Conservation (phyloP, 805 yeast genomes). For the Cyberlindnera bimundalis region DNA sequence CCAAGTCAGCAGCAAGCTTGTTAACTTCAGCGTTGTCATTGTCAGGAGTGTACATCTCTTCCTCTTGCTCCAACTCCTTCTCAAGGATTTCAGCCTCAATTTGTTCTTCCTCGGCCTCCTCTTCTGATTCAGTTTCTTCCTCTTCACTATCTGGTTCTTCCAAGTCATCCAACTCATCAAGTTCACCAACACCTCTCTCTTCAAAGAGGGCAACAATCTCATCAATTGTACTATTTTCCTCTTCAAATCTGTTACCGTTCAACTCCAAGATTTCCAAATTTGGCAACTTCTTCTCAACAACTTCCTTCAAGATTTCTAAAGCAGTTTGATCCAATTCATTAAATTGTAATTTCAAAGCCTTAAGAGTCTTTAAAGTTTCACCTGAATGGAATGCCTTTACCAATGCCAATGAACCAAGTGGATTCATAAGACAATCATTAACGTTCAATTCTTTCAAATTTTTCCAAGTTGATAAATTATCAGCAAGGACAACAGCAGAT, state of each 20-base stretch:
- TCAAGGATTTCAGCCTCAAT: slow-evolving; percentile 30
- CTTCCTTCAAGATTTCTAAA: slow-evolving; percentile 53
- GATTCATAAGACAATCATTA: slow-evolving; percentile 84
- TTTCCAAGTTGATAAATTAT: slow-evolving; percentile 59
- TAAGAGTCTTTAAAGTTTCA: slow-evolving; percentile 41
- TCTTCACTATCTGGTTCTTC: slow-evolving; percentile 73
- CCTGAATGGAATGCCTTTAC: slow-evolving; percentile 45
- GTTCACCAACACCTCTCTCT: slow-evolving; percentile 71
- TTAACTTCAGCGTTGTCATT: slow-evolving; percentile 46
- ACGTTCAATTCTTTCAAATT: slow-evolving; percentile 72
- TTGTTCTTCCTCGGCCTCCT: slow-evolving; percentile 38
- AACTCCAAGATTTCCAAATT: slow-evolving; percentile 67
- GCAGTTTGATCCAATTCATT: slow-evolving; percentile 77
- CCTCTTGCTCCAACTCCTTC: slow-evolving; percentile 38
- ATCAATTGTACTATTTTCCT: slow-evolving; percentile 72
- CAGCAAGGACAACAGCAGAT: slow-evolving; percentile 65
- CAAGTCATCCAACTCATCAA: slow-evolving; percentile 92
- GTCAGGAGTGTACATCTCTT: slow-evolving; percentile 40
- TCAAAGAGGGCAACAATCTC: slow-evolving; percentile 60
- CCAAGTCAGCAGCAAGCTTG: slow-evolving; percentile 55
- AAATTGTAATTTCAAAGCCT: slow-evolving; percentile 72
- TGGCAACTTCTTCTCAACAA: slow-evolving; percentile 54
- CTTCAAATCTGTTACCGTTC: slow-evolving; percentile 91
- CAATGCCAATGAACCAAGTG: slow-evolving; percentile 64
- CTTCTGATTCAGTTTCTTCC: slow-evolving; percentile 43